phyloP scores from a whole-genome alignment of 140 eudicot species.

The Bidens hawaiensis region DNA sequence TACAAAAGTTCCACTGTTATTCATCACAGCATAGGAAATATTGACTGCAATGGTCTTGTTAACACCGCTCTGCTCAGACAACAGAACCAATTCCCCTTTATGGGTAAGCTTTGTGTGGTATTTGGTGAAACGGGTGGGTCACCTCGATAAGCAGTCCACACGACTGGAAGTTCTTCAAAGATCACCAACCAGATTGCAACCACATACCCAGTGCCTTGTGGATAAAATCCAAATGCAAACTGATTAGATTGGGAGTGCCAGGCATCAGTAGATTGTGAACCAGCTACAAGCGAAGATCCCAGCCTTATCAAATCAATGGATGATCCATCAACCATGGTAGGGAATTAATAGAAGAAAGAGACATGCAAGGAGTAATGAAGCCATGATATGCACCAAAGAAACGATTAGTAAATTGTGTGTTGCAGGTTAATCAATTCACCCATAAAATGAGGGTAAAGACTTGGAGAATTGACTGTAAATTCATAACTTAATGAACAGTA shows the following conservation, averaged over 20 bases:
- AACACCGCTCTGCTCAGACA: neutral
- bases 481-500: neutral
- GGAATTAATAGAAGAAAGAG: neutral
- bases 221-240: conserved; percentile 31
- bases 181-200: conserved; percentile 30
- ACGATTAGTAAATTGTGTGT: neutral
- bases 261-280: conserved; percentile 13
- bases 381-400: conserved; percentile 8
- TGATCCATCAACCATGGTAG: conserved; percentile 7
- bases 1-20: conserved; percentile 34
- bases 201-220: conserved; percentile 23
- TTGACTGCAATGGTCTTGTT: conserved; percentile 18
- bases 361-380: conserved; percentile 13
- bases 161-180: conserved; percentile 16
- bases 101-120: conserved; percentile 8
- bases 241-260: conserved; percentile 19
- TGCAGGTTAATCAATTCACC: neutral
- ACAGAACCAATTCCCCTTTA: conserved; percentile 25
- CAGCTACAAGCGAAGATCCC: conserved; percentile 25
- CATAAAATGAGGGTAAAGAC: neutral
- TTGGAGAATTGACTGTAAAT: conserved; percentile 5
- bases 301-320: neutral
- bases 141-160: conserved; percentile 35
- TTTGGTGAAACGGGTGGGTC: conserved; percentile 17
- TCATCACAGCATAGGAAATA: conserved; percentile 26